Conservation (phyloP, 1,284 basidiomycete species). For the Amylostereum areolatum region DNA sequence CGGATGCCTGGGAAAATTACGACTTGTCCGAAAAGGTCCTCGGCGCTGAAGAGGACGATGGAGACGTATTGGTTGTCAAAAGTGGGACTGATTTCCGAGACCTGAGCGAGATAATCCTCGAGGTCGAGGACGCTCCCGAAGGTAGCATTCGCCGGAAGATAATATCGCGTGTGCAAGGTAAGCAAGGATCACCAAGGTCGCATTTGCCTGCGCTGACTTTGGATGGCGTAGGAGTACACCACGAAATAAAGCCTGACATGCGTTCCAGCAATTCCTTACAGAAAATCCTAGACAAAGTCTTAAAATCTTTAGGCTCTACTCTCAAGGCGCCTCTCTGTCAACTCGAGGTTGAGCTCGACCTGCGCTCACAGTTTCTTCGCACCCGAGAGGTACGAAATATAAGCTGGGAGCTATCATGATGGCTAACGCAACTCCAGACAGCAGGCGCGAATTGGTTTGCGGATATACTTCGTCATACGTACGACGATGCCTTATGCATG, state of each 20-base stretch:
- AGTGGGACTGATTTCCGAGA: slow-evolving; percentile 91
- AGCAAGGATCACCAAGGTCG: slow-evolving; percentile 5
- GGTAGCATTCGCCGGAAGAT: slow-evolving; percentile 64
- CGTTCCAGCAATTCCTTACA: slow-evolving; percentile 55
- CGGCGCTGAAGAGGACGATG: slow-evolving; percentile 72
- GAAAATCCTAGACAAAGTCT: slow-evolving; percentile 56
- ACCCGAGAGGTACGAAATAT: slow-evolving; percentile 48
- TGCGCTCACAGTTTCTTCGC: slow-evolving; percentile 72
- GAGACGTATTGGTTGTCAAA: slow-evolving; percentile 73
- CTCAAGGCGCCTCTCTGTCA: slow-evolving; percentile 73
- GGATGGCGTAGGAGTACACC: slow-evolving; percentile 49
- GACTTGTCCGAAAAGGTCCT: slow-evolving; percentile 50
- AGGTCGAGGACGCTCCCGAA: slow-evolving; percentile 53
- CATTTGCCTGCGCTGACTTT: neutral
- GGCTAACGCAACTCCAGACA: slow-evolving; percentile 38
- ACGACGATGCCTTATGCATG: slow-evolving; percentile 71
- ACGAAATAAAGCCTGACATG: slow-evolving; percentile 54
- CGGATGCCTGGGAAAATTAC: slow-evolving; percentile 67
- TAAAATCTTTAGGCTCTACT: slow-evolving; percentile 68
- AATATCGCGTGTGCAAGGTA: slow-evolving; percentile 62
- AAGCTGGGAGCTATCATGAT: too few species aligned
- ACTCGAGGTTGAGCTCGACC: slow-evolving; percentile 65
- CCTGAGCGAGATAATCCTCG: slow-evolving; percentile 68
- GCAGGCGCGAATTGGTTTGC: slow-evolving; percentile 87
- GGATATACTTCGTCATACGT: slow-evolving; percentile 81